phyloP scores from a whole-genome alignment of 2,329 filamentous ascomycete species.

The Claviceps capensis region DNA sequence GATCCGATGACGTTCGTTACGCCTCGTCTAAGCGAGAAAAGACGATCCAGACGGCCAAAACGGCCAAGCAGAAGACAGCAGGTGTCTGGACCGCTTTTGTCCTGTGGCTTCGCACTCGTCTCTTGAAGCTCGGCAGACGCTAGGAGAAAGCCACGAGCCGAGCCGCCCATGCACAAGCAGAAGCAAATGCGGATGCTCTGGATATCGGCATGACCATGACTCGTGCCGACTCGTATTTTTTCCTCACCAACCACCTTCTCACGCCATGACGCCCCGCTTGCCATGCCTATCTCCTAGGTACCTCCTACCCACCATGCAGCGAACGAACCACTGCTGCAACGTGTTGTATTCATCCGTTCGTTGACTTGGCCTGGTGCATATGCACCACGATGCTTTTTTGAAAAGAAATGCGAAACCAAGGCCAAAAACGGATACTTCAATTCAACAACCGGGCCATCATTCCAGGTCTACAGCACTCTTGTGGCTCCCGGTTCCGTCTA shows the following conservation, averaged over 20 bases:
- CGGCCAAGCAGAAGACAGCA: slow-evolving; percentile 46
- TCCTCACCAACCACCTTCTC: background rate
- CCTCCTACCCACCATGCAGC: too few species aligned
- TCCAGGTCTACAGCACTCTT: background rate
- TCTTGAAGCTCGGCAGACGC: slow-evolving; percentile 27
- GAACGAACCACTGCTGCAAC: too few species aligned
- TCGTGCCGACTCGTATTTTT: background rate
- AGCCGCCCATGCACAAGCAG: background rate
- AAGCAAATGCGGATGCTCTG: background rate
- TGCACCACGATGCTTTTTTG: background rate
- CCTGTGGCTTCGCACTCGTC: slow-evolving; percentile 46
- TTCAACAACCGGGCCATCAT: background rate
- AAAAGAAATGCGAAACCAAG: background rate
- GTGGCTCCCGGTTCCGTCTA: background rate
- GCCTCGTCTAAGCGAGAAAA: slow-evolving; percentile 26
- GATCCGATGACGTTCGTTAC: slow-evolving; percentile 30
- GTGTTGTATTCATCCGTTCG: too few species aligned
- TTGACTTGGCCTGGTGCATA: too few species aligned
- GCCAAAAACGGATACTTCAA: background rate
- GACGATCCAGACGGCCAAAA: slow-evolving; percentile 34
- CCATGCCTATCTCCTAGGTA: too few species aligned
- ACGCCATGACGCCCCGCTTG: background rate
- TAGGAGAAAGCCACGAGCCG: slow-evolving; percentile 16
- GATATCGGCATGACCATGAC: background rate
- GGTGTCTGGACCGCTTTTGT: slow-evolving; percentile 50